Evolutionary conservation across 139 green algal genomes (phyloP).

Genomic region (Medakamo hakoo): DNA sequence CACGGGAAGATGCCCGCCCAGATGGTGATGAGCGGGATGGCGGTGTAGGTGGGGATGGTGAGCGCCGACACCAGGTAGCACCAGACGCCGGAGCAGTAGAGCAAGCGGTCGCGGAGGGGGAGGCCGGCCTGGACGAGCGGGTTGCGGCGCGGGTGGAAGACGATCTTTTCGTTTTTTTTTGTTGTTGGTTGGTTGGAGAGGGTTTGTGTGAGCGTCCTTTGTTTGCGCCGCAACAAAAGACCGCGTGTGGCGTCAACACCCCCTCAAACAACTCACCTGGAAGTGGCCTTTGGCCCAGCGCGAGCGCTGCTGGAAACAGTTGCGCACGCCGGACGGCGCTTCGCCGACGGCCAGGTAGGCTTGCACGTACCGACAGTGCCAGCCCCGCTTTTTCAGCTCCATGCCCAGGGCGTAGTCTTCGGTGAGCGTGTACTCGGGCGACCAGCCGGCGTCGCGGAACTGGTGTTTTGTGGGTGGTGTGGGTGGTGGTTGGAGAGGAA

Average conservation of each 20-base stretch:
- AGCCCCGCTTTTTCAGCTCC: constrained; percentile 43
- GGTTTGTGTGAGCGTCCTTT: no score
- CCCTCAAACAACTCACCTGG: constrained; percentile 31
- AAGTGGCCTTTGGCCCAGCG: constrained; percentile 71
- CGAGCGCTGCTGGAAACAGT: constrained; percentile 68
- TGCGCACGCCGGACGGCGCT: constrained; percentile 59
- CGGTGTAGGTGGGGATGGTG: constrained; percentile 18
- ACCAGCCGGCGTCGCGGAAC: constrained; percentile 34
- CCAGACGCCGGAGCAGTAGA: constrained; percentile 20
- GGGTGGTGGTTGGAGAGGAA: no score
- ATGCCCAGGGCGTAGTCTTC: constrained; percentile 59
- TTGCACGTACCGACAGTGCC: constrained; percentile 17
- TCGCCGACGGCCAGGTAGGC: constrained; percentile 63
- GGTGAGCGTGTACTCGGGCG: constrained; percentile 57
- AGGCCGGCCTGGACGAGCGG: constrained; percentile 21
- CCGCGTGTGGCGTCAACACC: no score
- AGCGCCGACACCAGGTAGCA: constrained; percentile 21
- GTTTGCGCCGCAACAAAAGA: no score
- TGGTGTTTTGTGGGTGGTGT: no score
- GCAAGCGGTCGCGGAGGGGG: constrained; percentile 16
- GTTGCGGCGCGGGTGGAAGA: constrained; percentile 21
- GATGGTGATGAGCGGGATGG: constrained; percentile 24
- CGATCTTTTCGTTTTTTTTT: no score
- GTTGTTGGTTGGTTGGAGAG: no score
- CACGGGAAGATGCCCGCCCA: constrained; percentile 46